Conservation (phyloP, 768 basidiomycete species). For the Lactarius hengduanensis region DNA sequence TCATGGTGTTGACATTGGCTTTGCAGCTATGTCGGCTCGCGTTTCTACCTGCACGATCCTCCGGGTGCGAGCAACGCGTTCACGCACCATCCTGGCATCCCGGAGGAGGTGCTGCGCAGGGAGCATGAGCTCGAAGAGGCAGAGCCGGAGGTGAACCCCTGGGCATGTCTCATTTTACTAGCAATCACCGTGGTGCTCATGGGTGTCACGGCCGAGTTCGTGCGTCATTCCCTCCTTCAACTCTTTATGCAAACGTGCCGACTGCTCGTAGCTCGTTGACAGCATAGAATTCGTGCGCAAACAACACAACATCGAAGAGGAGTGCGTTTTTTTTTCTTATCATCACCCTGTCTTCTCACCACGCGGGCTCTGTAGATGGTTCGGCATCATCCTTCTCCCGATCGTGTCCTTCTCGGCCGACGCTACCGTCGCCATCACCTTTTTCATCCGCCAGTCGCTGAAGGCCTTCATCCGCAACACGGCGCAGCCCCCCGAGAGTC, state of each 20-base stretch:
- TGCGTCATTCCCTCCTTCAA: conserved; percentile 35
- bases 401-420: conserved; percentile 74
- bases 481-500: conserved; percentile 46
- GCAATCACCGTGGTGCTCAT: conserved; percentile 54
- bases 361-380: conserved; percentile 49
- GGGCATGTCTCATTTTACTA: conserved; percentile 56
- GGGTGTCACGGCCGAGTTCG: conserved; percentile 71
- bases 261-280: conserved; percentile 52
- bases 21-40: conserved; percentile 60
- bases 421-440: conserved; percentile 57
- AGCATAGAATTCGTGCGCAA: conserved; percentile 57
- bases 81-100: conserved; percentile 42
- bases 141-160: conserved; percentile 62
- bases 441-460: conserved; percentile 49
- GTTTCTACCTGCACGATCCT: conserved; percentile 69
- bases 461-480: conserved; percentile 41
- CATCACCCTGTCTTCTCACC: conserved; percentile 1
- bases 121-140: conserved; percentile 45
- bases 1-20: conserved; percentile 2
- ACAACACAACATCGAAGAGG: conserved; percentile 44
- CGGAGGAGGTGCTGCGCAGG: conserved; percentile 30
- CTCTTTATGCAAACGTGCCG: background rate
- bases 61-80: conserved; percentile 57
- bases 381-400: conserved; percentile 70
- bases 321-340: conserved; percentile 41